Evolutionary conservation across 225 moss, liverwort and hornwort species (phyloP).

Genomic region (Neckera pumila): DNA sequence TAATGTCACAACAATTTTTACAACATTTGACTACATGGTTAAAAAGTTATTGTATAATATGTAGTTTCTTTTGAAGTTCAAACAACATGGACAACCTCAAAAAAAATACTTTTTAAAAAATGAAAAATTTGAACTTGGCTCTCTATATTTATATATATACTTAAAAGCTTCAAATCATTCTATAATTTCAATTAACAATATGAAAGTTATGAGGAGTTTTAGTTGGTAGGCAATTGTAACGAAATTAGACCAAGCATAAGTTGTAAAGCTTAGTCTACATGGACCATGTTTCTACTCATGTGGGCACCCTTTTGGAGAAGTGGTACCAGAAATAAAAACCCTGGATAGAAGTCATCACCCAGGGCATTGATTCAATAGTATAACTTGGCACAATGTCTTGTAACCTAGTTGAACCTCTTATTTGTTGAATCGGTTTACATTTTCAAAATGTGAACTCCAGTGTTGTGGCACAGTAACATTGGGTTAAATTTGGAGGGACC

Average conservation of each 20-base stretch:
- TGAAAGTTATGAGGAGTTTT: not conserved
- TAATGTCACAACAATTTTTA: not conserved
- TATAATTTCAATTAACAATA: rapidly evolving
- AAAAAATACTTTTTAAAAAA: not conserved
- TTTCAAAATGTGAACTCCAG: no score
- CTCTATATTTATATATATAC: not conserved
- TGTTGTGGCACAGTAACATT: no score
- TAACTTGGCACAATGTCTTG: no score
- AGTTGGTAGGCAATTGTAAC: rapidly evolving
- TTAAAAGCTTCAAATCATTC: not conserved
- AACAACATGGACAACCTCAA: rapidly evolving
- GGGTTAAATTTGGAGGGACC: no score
- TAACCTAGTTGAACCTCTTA: no score
- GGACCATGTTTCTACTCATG: no score
- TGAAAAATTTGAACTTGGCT: no score
- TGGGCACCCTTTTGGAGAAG: no score
- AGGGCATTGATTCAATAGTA: no score
- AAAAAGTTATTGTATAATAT: not conserved
- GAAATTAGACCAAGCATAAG: rapidly evolving
- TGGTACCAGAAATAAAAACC: no score
- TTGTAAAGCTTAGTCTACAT: not conserved
- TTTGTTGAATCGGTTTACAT: no score
- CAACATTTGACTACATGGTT: not conserved
- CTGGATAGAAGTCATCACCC: no score
- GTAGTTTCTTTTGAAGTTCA: not conserved